phyloP scores from a whole-genome alignment of 192 early-diverging fungal genomes.

The Umbelopsis ramanniana region DNA sequence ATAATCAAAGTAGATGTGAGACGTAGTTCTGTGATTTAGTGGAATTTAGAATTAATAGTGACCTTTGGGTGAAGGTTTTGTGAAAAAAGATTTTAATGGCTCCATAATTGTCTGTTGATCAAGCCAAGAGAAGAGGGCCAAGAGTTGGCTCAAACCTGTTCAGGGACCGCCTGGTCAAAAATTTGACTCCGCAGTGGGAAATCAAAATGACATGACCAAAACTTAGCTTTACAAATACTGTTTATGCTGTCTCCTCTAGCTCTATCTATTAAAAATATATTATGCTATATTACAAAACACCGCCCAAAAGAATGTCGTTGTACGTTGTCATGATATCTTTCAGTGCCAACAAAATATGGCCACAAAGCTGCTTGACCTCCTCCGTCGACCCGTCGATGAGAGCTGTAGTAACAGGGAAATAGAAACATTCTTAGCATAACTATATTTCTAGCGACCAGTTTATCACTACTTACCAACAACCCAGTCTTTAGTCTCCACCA shows the following conservation, averaged over 20 bases:
- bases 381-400: not conserved
- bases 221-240: no score
- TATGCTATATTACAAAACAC: not conserved
- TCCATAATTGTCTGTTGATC: constrained; percentile 12
- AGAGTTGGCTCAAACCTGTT: not conserved
- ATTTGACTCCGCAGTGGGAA: not conserved
- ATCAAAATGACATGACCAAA: no score
- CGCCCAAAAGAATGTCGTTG: constrained; percentile 4
- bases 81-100: constrained; percentile 10
- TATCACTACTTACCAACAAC: constrained; percentile 17
- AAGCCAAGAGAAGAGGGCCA: constrained; percentile 1
- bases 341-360: not conserved
- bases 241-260: no score
- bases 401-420: not conserved
- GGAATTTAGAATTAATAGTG: no score
- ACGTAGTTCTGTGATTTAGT: not conserved
- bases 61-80: constrained; percentile 31
- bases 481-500: constrained; percentile 31
- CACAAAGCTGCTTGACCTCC: not conserved
- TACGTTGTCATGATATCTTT: constrained; percentile 13
- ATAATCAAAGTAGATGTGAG: not conserved
- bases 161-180: constrained; percentile 6
- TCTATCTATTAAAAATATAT: no score
- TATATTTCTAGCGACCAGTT: not conserved
- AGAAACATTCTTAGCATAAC: not conserved